phyloP scores from a whole-genome alignment of 176 grass and related monocot species.

The Bothriochloa decipiens region DNA sequence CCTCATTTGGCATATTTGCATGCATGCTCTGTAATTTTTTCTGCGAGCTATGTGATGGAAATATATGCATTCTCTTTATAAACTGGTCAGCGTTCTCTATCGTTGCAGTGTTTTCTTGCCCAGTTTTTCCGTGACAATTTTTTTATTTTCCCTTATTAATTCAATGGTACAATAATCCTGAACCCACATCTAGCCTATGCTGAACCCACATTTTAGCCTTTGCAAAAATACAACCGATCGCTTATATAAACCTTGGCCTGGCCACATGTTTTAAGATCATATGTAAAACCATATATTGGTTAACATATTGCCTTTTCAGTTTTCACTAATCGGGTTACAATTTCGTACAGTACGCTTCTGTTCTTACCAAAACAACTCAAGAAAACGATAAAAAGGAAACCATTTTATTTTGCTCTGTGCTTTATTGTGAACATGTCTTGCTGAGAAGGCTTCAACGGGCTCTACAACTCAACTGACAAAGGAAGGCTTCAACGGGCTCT shows the following conservation, averaged over 20 bases:
- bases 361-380: too few species aligned
- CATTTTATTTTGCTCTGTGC: not conserved
- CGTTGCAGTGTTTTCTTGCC: not conserved
- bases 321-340: too few species aligned
- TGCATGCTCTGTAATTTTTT: constrained; percentile 42
- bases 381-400: not conserved
- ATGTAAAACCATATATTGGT: too few species aligned
- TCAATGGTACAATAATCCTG: too few species aligned
- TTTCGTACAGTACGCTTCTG: too few species aligned
- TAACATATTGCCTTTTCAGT: too few species aligned
- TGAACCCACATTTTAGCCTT: too few species aligned
- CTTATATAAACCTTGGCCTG: too few species aligned
- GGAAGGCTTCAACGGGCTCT: not conserved
- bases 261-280: too few species aligned
- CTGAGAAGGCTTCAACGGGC: not conserved
- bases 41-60: constrained; percentile 27
- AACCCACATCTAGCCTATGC: too few species aligned
- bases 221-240: too few species aligned
- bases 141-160: not conserved
- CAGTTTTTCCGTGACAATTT: not conserved
- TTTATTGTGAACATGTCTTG: constrained; percentile 6
- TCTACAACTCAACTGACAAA: not conserved
- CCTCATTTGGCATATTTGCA: constrained; percentile 27
- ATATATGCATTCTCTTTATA: constrained; percentile 18
- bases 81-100: not conserved